phyloP scores from a whole-genome alignment of 1,139 yeast genomes.

The Ogataea hybrid region DNA sequence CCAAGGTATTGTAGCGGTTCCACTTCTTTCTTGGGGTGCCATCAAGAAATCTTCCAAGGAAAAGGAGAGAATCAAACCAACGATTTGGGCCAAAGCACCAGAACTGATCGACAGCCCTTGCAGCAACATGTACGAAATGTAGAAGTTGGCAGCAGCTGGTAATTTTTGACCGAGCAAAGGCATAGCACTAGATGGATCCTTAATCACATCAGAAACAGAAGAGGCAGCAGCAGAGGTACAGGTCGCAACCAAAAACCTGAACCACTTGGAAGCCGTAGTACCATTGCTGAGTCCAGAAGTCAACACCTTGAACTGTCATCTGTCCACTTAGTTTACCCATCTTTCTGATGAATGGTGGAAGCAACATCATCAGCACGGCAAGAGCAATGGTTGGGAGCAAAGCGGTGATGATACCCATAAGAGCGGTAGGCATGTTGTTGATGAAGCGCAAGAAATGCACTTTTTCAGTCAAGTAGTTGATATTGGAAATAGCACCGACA shows the following conservation, averaged over 20 bases:
- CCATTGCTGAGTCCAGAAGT: conserved; percentile 71
- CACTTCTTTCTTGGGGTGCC: conserved; percentile 85
- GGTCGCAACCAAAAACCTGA: conserved; percentile 68
- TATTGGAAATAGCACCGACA: conserved; percentile 89
- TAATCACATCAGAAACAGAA: conserved; percentile 64
- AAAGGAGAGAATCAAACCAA: conserved; percentile 67
- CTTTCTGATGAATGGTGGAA: conserved; percentile 67
- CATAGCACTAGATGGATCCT: conserved; percentile 69
- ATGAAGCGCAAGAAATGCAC: conserved; percentile 72
- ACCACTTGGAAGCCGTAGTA: conserved; percentile 71
- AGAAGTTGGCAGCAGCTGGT: conserved; percentile 90
- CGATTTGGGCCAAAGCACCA: conserved; percentile 76
- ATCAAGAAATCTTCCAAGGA: conserved; percentile 69
- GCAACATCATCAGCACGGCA: conserved; percentile 75
- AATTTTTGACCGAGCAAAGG: conserved; percentile 64
- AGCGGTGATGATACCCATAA: conserved; percentile 83
- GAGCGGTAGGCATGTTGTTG: conserved; percentile 58
- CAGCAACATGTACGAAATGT: conserved; percentile 64
- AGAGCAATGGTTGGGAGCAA: conserved; percentile 81
- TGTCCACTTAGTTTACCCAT: conserved; percentile 69
- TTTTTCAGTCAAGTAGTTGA: conserved; percentile 65
- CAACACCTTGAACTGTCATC: conserved; percentile 62
- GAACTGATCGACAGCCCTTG: conserved; percentile 86
- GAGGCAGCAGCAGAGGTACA: conserved; percentile 72
- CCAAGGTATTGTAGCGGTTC: conserved; percentile 63